phyloP scores from a whole-genome alignment of 2,329 filamentous ascomycete species.

The Acarospora socialis region DNA sequence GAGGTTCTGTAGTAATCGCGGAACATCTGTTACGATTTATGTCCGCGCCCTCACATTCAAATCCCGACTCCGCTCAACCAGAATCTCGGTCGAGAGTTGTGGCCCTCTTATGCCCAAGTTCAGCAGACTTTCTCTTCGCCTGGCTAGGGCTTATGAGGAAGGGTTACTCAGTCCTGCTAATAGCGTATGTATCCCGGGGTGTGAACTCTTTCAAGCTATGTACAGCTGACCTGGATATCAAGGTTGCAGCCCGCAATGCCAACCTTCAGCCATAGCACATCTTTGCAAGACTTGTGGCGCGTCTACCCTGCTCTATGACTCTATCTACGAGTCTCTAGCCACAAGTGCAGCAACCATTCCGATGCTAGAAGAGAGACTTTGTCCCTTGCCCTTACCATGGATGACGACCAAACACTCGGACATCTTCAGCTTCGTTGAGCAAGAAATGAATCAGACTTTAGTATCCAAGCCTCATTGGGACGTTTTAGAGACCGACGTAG shows the following conservation, averaged over 20 bases:
- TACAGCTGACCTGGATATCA: conserved; percentile 6
- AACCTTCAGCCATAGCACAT: conserved; percentile 34
- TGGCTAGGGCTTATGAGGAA: conserved; percentile 46
- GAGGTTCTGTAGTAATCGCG: conserved; percentile 1
- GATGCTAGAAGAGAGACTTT: no score
- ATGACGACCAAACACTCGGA: no score
- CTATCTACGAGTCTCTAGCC: conserved; percentile 12
- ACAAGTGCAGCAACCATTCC: not conserved
- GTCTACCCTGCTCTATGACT: conserved; percentile 33
- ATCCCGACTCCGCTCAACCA: conserved; percentile 8
- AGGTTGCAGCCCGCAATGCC: conserved; percentile 31
- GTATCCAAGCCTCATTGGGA: not conserved
- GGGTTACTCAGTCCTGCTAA: conserved; percentile 40
- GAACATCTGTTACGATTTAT: conserved; percentile 9
- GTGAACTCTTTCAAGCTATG: not conserved
- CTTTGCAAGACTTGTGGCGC: conserved; percentile 36
- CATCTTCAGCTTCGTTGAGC: no score
- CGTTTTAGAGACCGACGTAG: conserved; percentile 27
- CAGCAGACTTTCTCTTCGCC: conserved; percentile 41
- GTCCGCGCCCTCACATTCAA: conserved; percentile 10
- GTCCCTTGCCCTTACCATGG: no score
- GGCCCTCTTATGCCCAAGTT: conserved; percentile 43
- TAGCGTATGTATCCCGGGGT: conserved; percentile 30
- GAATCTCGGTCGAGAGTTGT: conserved; percentile 25
- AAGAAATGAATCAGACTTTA: conserved; percentile 6